Conservation (phyloP, 768 basidiomycete species). For the Leccinum rimulosum region DNA sequence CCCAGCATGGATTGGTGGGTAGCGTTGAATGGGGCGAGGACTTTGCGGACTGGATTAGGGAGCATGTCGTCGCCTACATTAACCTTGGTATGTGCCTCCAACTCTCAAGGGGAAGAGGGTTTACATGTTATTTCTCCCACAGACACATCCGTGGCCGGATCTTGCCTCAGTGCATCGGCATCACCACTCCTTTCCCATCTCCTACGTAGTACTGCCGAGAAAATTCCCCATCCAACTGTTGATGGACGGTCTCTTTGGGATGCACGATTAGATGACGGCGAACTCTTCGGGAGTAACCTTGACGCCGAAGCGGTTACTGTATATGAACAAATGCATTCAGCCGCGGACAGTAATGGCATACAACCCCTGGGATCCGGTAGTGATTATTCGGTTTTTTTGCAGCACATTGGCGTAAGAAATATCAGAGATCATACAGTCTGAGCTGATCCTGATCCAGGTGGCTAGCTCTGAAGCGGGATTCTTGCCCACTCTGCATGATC, state of each 20-base stretch:
- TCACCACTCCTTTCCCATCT: constrained; percentile 86
- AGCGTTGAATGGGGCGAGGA: constrained; percentile 96
- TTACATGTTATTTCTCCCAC: constrained; percentile 26
- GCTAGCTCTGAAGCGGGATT: constrained; percentile 36
- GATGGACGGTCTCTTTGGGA: constrained; percentile 74
- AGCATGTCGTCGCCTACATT: constrained; percentile 86
- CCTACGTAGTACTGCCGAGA: constrained; percentile 61
- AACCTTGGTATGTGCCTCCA: constrained; percentile 55
- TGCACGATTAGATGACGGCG: constrained; percentile 54
- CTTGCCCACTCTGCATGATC: constrained; percentile 42
- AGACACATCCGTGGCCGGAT: constrained; percentile 58
- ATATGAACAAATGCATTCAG: too few species aligned
- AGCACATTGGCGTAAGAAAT: constrained; percentile 57
- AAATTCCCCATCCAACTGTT: constrained; percentile 71
- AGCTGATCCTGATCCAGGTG: constrained; percentile 19
- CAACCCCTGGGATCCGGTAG: constrained; percentile 78
- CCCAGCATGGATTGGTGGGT: constrained; percentile 68
- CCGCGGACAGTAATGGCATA: too few species aligned
- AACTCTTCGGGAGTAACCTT: constrained; percentile 25
- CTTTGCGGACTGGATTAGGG: constrained; percentile 74
- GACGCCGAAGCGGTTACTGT: too few species aligned
- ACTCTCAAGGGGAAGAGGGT: background rate
- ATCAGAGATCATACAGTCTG: too few species aligned
- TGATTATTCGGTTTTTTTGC: constrained; percentile 91
- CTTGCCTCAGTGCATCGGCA: constrained; percentile 46